Conservation (phyloP, 768 basidiomycete genomes). For the Boletellus ananas region DNA sequence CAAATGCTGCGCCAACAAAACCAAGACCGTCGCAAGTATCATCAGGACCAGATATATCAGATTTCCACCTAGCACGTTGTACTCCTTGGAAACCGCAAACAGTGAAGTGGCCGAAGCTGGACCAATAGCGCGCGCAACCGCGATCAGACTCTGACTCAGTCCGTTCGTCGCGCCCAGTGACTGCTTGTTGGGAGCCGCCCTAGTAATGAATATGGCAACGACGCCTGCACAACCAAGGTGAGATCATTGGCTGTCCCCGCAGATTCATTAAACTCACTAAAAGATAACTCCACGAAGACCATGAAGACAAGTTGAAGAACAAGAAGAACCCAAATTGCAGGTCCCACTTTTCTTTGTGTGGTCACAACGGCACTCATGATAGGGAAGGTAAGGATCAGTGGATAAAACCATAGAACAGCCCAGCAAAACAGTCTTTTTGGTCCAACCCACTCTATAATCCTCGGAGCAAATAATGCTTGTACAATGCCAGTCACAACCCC, state of each 20-base stretch:
- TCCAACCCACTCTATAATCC: slow-evolving; percentile 38
- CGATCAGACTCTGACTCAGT: slow-evolving; percentile 45
- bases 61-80: slow-evolving; percentile 46
- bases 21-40: slow-evolving; percentile 21
- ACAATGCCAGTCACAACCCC: slow-evolving; percentile 38
- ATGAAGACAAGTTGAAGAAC: slow-evolving; percentile 18
- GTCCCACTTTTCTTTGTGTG: slow-evolving; percentile 27
- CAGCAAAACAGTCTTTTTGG: slow-evolving; percentile 37
- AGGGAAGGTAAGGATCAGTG: slow-evolving; percentile 41
- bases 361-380: slow-evolving; percentile 40
- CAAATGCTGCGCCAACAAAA: slow-evolving; percentile 15
- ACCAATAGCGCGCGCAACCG: slow-evolving; percentile 45
- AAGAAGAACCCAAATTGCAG: slow-evolving; percentile 38
- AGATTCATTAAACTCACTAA: slow-evolving; percentile 28
- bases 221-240: slow-evolving; percentile 30
- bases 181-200: slow-evolving; percentile 47
- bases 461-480: slow-evolving; percentile 40
- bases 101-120: slow-evolving; percentile 46
- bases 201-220: slow-evolving; percentile 51
- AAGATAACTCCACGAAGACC: slow-evolving; percentile 39
- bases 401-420: slow-evolving; percentile 36
- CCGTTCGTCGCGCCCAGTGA: slow-evolving; percentile 58
- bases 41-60: slow-evolving; percentile 44
- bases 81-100: slow-evolving; percentile 48
- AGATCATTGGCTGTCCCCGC: neutral